These are phyloP conservation scores for Saccharomycopsis sp. DNA, from an alignment of 805 yeast species.

Conservation along the genomic window DNA sequence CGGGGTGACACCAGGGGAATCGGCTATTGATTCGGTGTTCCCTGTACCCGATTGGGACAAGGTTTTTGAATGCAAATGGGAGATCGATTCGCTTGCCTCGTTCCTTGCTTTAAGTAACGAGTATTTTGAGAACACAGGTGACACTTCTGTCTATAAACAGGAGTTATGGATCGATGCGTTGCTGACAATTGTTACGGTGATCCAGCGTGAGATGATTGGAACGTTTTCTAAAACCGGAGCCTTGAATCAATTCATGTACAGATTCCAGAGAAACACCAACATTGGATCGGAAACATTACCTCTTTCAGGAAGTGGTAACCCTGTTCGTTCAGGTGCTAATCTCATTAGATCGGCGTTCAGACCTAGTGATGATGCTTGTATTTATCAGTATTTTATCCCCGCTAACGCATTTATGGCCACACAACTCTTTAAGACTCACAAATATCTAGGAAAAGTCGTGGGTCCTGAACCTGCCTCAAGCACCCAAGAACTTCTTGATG, in stretches of 20 bases:
- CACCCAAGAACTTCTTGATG: conserved; percentile 16
- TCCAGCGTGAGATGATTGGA: conserved; percentile 55
- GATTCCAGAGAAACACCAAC: conserved; percentile 67
- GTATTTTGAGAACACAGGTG: conserved; percentile 51
- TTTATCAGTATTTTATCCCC: conserved; percentile 63
- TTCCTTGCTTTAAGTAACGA: conserved; percentile 66
- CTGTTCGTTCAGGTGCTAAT: conserved; percentile 50
- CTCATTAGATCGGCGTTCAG: conserved; percentile 61
- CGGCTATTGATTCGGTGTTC: conserved; percentile 55
- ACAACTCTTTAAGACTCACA: conserved; percentile 41
- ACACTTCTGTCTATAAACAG: conserved; percentile 35
- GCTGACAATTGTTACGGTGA: conserved; percentile 42
- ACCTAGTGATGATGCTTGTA: conserved; percentile 43
- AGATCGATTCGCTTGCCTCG: conserved; percentile 78
- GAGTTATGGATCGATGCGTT: conserved; percentile 54
- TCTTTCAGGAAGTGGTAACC: conserved; percentile 75
- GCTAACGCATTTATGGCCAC: conserved; percentile 73
- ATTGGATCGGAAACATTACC: conserved; percentile 79
- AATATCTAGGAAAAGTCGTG: conserved; percentile 18
- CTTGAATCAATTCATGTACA: conserved; percentile 45
- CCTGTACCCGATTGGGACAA: conserved; percentile 63
- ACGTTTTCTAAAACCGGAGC: conserved; percentile 43
- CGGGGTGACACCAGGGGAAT: conserved; percentile 38
- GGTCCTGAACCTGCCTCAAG: conserved; percentile 7
- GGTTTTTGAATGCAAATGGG: conserved; percentile 88